phyloP scores from a whole-genome alignment of 2,329 filamentous ascomycete genomes.

The Tolypocladium capitatum region DNA sequence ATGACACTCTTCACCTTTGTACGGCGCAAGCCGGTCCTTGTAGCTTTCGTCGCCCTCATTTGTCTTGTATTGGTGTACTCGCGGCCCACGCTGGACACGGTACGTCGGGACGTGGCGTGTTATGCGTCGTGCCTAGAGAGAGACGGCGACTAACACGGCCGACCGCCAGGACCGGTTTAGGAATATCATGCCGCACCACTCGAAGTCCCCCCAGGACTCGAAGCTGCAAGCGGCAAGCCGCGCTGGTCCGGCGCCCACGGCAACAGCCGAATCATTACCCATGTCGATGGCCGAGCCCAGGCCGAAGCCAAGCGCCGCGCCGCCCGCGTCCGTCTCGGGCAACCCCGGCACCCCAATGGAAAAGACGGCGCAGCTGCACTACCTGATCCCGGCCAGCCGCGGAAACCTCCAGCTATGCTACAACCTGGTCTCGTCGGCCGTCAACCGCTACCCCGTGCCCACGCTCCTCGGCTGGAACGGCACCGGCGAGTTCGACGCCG shows the following conservation, averaged over 20 bases:
- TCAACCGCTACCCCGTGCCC: constrained; percentile 24
- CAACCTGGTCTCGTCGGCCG: constrained; percentile 22
- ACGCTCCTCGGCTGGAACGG: constrained; percentile 25
- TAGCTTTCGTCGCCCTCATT: background rate
- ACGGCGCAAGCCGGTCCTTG: background rate
- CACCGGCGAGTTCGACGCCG: constrained; percentile 19
- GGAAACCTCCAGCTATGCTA: constrained; percentile 24
- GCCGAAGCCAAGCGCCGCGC: too few relatives aligned
- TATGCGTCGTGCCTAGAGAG: too few relatives aligned
- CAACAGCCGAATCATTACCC: background rate
- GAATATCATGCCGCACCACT: background rate
- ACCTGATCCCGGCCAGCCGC: constrained; percentile 23
- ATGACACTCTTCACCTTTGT: background rate
- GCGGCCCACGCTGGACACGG: background rate
- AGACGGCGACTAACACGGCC: background rate
- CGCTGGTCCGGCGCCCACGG: background rate
- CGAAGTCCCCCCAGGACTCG: background rate
- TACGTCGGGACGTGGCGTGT: background rate
- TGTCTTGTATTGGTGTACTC: background rate
- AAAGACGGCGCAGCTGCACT: constrained; percentile 21
- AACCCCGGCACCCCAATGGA: background rate
- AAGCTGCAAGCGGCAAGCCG: background rate
- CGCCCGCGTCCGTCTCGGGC: background rate
- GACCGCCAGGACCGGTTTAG: background rate
- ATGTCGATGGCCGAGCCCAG: background rate